Evolutionary conservation across 2,329 filamentous ascomycete genomes (phyloP).

Genomic region (Arthrobotrys sinensis): DNA sequence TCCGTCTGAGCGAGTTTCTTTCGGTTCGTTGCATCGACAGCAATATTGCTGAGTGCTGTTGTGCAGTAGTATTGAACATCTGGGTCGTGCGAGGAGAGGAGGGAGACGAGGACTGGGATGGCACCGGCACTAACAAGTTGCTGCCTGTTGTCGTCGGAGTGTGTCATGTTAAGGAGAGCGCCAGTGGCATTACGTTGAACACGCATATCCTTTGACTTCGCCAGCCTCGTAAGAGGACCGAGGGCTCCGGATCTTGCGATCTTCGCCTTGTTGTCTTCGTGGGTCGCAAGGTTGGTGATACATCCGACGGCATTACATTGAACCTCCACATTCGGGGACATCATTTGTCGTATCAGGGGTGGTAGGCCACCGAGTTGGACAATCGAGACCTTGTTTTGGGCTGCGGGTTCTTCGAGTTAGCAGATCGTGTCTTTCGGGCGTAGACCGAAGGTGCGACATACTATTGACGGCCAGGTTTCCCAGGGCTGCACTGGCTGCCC

Average conservation of each 20-base stretch:
- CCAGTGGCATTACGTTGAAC: slow-evolving; percentile 98
- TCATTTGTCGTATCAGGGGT: slow-evolving; percentile 97
- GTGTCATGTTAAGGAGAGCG: slow-evolving; percentile 97
- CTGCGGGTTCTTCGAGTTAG: slow-evolving; percentile 74
- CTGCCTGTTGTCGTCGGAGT: slow-evolving; percentile 98
- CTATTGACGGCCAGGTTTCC: slow-evolving; percentile 98
- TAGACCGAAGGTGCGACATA: slow-evolving; percentile 70
- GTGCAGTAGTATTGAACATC: slow-evolving; percentile 99
- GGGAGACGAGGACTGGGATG: slow-evolving; percentile 96
- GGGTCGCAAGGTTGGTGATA: slow-evolving; percentile 97
- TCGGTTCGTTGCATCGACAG: slow-evolving; percentile 90
- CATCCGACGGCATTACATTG: slow-evolving; percentile 99
- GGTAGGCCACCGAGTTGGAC: slow-evolving; percentile 90
- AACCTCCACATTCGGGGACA: slow-evolving; percentile 96
- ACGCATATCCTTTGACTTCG: slow-evolving; percentile 98
- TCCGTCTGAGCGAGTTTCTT: slow-evolving; percentile 93
- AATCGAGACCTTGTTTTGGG: slow-evolving; percentile 97
- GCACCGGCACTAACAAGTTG: slow-evolving; percentile 97
- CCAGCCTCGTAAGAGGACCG: slow-evolving; percentile 88
- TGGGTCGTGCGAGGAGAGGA: slow-evolving; percentile 91
- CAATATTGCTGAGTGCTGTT: slow-evolving; percentile 97
- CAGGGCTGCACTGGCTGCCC: slow-evolving; percentile 93
- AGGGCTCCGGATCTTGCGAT: slow-evolving; percentile 95
- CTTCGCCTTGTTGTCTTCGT: slow-evolving; percentile 99
- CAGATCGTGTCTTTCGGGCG: slow-evolving; percentile 55